These are phyloP conservation scores for Seiridium cupressi DNA, from an alignment of 2,329 filamentous ascomycete genomes.

Conservation along the genomic window DNA sequence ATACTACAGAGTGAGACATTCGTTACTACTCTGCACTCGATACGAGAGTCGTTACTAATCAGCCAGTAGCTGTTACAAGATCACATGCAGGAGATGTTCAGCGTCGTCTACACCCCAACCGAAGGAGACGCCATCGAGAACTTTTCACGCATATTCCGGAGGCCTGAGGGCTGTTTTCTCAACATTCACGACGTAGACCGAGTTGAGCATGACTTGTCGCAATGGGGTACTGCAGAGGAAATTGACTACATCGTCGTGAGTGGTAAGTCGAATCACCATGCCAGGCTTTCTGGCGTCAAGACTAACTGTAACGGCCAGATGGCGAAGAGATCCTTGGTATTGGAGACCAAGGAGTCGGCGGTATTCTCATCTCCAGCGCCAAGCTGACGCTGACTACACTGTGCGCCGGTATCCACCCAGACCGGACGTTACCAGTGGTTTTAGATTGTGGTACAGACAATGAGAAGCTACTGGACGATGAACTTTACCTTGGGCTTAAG, in stretches of 20 bases:
- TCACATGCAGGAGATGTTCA: slow-evolving; percentile 84
- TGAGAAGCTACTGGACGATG: slow-evolving; percentile 68
- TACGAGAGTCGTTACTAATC: not conserved
- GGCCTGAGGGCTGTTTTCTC: slow-evolving; percentile 78
- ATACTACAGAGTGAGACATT: slow-evolving; percentile 63
- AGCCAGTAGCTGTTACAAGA: slow-evolving; percentile 63
- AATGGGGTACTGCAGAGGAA: slow-evolving; percentile 69
- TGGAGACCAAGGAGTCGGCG: slow-evolving; percentile 84
- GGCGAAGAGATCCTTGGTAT: slow-evolving; percentile 79
- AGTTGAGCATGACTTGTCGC: slow-evolving; percentile 63
- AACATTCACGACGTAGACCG: slow-evolving; percentile 68
- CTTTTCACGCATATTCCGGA: slow-evolving; percentile 74
- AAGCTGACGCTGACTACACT: slow-evolving; percentile 81
- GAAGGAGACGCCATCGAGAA: slow-evolving; percentile 87
- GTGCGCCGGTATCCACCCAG: slow-evolving; percentile 83
- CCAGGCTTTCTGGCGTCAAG: not conserved
- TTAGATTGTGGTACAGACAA: slow-evolving; percentile 88
- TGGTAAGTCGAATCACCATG: slow-evolving; percentile 43
- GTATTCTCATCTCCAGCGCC: slow-evolving; percentile 79
- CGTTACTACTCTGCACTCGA: not conserved
- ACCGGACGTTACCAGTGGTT: slow-evolving; percentile 75
- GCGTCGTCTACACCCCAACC: slow-evolving; percentile 87
- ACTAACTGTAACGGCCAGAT: slow-evolving; percentile 32
- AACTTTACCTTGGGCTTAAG: slow-evolving; percentile 75
- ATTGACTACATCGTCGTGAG: slow-evolving; percentile 88